A percentile compares a stretch with the other conserved stretches of the same genome.
These are phyloP conservation scores for Agaricus blazei DNA, from an alignment of 768 basidiomycete species.

Conservation along the genomic window DNA sequence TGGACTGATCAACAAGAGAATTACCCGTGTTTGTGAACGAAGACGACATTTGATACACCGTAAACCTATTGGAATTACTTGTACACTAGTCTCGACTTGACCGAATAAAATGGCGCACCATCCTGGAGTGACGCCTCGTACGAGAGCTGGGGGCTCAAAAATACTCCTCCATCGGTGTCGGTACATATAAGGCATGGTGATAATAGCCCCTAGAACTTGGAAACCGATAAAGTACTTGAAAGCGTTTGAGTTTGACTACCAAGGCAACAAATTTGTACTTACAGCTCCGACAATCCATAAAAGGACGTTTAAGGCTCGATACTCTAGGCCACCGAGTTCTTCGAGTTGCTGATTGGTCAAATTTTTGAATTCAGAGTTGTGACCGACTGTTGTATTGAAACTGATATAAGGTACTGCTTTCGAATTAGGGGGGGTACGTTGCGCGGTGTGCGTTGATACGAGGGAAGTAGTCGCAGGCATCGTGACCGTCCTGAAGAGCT, in stretches of 20 bases:
- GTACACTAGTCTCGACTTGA: too few species aligned
- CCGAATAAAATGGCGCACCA: too few species aligned
- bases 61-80: background rate
- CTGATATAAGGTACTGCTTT: constrained; percentile 26
- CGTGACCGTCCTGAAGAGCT: constrained; percentile 45
- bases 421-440: too few species aligned
- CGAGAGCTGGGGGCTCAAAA: too few species aligned
- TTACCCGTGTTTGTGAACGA: too few species aligned
- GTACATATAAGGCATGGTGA: background rate
- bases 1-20: constrained; percentile 28
- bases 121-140: too few species aligned
- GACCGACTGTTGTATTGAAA: constrained; percentile 40
- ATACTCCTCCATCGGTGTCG: too few species aligned
- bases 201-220: constrained; percentile 37
- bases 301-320: constrained; percentile 51
- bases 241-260: too few species aligned
- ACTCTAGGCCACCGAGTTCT: constrained; percentile 74
- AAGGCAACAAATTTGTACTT: background rate
- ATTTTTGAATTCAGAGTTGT: constrained; percentile 53
- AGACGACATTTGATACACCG: too few species aligned
- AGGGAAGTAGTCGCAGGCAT: constrained; percentile 43
- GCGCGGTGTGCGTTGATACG: constrained; percentile 22
- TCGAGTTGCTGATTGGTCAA: constrained; percentile 66
- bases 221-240: constrained; percentile 57
- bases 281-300: constrained; percentile 46